A percentile compares a stretch with the other conserved stretches of the same genome.
Evolutionary conservation across 805 yeast species (phyloP).

Genomic region (Candida argentea): DNA sequence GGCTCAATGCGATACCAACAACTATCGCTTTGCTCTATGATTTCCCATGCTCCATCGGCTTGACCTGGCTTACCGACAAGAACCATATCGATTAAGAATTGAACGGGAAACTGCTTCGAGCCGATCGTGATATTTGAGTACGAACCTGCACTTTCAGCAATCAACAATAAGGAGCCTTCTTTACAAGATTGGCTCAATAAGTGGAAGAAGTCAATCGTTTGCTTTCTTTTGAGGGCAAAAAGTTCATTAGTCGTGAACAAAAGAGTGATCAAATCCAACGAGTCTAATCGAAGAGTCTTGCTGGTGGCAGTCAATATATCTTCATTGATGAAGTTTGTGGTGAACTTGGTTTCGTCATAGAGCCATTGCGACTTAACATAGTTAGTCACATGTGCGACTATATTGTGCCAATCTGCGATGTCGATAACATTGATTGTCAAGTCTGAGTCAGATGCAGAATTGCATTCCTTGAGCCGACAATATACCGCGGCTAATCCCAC

Average conservation of each 20-base stretch:
- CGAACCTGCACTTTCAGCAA: constrained; percentile 86
- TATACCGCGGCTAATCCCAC: constrained; percentile 55
- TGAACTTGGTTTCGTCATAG: constrained; percentile 20
- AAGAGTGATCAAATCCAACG: constrained; percentile 46
- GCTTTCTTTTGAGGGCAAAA: constrained; percentile 56
- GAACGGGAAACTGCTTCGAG: constrained; percentile 69
- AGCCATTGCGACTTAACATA: constrained; percentile 47
- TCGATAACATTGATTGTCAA: constrained; percentile 53
- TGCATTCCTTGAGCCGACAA: constrained; percentile 26
- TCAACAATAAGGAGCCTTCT: constrained; percentile 49
- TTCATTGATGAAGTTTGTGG: constrained; percentile 16
- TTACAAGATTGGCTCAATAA: constrained; percentile 40
- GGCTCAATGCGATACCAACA: constrained; percentile 65
- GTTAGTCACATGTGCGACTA: constrained; percentile 35
- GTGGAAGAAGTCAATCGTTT: constrained; percentile 51
- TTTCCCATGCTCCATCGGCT: constrained; percentile 50
- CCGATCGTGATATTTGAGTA: constrained; percentile 76
- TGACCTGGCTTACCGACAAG: constrained; percentile 41
- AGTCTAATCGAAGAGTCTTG: constrained; percentile 10
- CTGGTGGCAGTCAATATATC: constrained; percentile 16
- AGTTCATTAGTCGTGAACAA: constrained; percentile 84
- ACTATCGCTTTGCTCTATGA: constrained; percentile 58
- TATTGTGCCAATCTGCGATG: constrained; percentile 66
- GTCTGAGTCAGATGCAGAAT: constrained; percentile 20
- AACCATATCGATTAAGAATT: constrained; percentile 66